Conservation (phyloP, 768 basidiomycete genomes). For the Suillus variegatus region DNA sequence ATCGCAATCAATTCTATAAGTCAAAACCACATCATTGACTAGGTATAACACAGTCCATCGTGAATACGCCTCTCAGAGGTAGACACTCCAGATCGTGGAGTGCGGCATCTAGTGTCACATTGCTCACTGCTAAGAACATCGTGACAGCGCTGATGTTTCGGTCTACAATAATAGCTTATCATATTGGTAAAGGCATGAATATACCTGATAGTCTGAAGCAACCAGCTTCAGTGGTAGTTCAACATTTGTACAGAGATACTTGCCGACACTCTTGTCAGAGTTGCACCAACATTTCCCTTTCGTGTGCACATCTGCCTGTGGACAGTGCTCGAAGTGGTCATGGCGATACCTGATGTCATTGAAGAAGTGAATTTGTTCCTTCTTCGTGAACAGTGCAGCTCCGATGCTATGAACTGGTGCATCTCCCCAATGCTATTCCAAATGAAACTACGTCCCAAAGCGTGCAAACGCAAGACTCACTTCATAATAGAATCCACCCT, state of each 20-base stretch:
- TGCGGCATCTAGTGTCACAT: slow-evolving; percentile 1
- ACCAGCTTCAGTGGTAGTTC: slow-evolving; percentile 11
- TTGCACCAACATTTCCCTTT: slow-evolving; percentile 74
- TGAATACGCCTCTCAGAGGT: too few relatives aligned
- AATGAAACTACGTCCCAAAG: background rate
- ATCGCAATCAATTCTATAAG: slow-evolving; percentile 19
- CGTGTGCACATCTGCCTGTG: slow-evolving; percentile 53
- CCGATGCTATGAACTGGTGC: slow-evolving; percentile 88
- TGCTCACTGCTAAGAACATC: too few relatives aligned
- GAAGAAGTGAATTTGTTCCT: slow-evolving; percentile 82
- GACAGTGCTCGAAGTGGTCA: slow-evolving; percentile 78
- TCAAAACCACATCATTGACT: background rate
- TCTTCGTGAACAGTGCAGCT: slow-evolving; percentile 71
- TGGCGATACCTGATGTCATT: slow-evolving; percentile 84
- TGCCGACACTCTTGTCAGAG: slow-evolving; percentile 68
- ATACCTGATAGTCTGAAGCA: slow-evolving; percentile 73
- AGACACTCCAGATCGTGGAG: background rate
- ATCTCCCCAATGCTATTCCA: slow-evolving; percentile 73
- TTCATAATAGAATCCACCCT: slow-evolving; percentile 93
- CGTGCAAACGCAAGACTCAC: slow-evolving; percentile 35
- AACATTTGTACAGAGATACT: slow-evolving; percentile 15
- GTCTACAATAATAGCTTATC: slow-evolving; percentile 53
- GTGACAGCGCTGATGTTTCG: slow-evolving; percentile 3
- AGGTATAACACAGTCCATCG: background rate
- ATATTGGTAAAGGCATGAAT: slow-evolving; percentile 84